A percentile compares a stretch with the other conserved stretches of the same genome.
These are phyloP conservation scores for Aspergillus sp. DNA, from an alignment of 2,329 filamentous ascomycete species.

Conservation along the genomic window DNA sequence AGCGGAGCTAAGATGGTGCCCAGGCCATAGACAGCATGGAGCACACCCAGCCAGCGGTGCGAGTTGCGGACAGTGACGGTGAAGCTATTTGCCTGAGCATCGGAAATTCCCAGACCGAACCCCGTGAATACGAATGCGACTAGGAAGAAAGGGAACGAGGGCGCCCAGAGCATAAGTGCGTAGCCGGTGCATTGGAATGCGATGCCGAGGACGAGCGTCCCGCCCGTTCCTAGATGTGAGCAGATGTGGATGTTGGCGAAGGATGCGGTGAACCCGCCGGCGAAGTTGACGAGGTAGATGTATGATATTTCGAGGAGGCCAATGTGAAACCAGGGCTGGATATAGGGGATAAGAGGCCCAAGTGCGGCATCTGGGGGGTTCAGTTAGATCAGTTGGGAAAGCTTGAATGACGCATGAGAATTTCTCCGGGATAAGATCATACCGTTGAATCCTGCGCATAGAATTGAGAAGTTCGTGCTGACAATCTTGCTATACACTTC, in stretches of 20 bases:
- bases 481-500: constrained; percentile 20
- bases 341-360: constrained; percentile 26
- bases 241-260: constrained; percentile 27
- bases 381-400: not conserved
- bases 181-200: constrained; percentile 21
- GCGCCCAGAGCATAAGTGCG: constrained; percentile 24
- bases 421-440: not conserved
- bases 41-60: constrained; percentile 24
- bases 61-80: constrained; percentile 21
- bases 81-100: constrained; percentile 25
- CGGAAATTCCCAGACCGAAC: constrained; percentile 22
- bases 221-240: constrained; percentile 22
- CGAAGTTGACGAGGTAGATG: constrained; percentile 25
- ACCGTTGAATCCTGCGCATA: constrained; percentile 24
- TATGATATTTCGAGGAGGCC: constrained; percentile 23
- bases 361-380: constrained; percentile 19
- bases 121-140: constrained; percentile 25
- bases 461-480: constrained; percentile 21
- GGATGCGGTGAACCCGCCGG: constrained; percentile 21
- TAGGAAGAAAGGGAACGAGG: constrained; percentile 22
- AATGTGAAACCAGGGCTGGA: constrained; percentile 23
- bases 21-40: constrained; percentile 24
- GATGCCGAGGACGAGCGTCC: constrained; percentile 21
- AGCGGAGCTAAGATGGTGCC: constrained; percentile 23
- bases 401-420: not conserved